These are phyloP conservation scores for Astragalus membranaceus DNA, from an alignment of 306 rosid species.

Conservation along the genomic window DNA sequence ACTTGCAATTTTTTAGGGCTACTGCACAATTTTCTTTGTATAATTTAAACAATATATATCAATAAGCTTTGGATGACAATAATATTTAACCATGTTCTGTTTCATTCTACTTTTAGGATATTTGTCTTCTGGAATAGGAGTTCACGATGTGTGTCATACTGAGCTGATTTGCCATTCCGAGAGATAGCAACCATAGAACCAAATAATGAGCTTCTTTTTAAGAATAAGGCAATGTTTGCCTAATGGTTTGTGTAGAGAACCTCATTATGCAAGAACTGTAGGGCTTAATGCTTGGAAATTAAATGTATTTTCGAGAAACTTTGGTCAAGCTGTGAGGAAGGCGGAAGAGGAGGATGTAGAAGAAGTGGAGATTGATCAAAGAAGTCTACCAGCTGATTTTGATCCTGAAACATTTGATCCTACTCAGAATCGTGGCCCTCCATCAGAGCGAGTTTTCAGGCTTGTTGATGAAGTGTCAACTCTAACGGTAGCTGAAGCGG, in stretches of 20 bases:
- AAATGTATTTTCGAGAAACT: conserved; percentile 34
- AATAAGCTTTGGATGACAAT: not conserved
- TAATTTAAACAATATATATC: not conserved
- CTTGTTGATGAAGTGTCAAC: conserved; percentile 80
- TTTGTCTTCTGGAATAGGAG: conserved; percentile 1
- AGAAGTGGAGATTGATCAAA: conserved; percentile 11
- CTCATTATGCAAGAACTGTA: conserved; percentile 2
- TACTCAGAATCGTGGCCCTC: conserved; percentile 74
- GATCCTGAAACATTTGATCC: conserved; percentile 83
- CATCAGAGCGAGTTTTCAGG: conserved; percentile 62
- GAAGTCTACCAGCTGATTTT: conserved; percentile 87
- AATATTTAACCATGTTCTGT: not conserved
- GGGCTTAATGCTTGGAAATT: conserved; percentile 16
- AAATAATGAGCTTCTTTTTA: conserved; percentile 55
- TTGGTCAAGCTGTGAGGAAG: conserved; percentile 59
- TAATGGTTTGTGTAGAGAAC: conserved; percentile 31
- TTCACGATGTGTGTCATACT: conserved; percentile 13
- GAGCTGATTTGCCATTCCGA: conserved; percentile 27
- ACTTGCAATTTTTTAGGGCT: not conserved
- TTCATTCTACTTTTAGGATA: conserved; percentile 24
- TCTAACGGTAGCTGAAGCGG: conserved; percentile 61
- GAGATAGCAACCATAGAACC: not conserved
- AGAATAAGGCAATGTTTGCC: conserved; percentile 52
- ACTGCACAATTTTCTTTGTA: not conserved
- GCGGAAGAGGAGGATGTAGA: conserved; percentile 49